phyloP scores from a whole-genome alignment of 2,329 filamentous ascomycete genomes.

The Ustilaginoidea virens region DNA sequence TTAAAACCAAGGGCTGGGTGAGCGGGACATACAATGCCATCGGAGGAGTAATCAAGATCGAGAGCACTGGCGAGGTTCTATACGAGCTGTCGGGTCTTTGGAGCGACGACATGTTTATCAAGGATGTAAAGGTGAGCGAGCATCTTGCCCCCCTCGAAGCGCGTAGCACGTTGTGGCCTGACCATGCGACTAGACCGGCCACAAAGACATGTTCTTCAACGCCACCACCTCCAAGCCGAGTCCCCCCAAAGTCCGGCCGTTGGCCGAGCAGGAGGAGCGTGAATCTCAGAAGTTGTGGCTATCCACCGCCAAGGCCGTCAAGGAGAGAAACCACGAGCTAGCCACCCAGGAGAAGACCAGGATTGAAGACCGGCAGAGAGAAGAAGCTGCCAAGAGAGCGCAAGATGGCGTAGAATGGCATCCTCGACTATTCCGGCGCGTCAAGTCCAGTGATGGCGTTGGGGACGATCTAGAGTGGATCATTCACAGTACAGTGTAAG shows the following conservation, averaged over 20 bases:
- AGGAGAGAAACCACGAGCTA: slow-evolving; percentile 68
- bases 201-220: slow-evolving; percentile 82
- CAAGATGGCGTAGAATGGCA: slow-evolving; percentile 77
- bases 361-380: slow-evolving; percentile 82
- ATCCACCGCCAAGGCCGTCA: slow-evolving; percentile 67
- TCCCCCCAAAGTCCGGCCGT: slow-evolving; percentile 54
- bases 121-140: slow-evolving; percentile 53
- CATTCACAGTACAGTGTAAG: slow-evolving; percentile 71
- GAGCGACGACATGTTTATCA: slow-evolving; percentile 91
- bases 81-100: slow-evolving; percentile 86
- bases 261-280: slow-evolving; percentile 75
- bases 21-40: slow-evolving; percentile 94
- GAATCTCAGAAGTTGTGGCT: slow-evolving; percentile 86
- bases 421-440: slow-evolving; percentile 67
- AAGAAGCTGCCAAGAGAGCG: slow-evolving; percentile 67
- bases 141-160: not conserved
- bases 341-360: slow-evolving; percentile 95
- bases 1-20: slow-evolving; percentile 98
- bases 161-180: no score
- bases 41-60: slow-evolving; percentile 78
- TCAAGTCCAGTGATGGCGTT: slow-evolving; percentile 62
- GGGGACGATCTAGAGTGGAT: slow-evolving; percentile 93
- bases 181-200: slow-evolving; percentile 56
- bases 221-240: slow-evolving; percentile 65
- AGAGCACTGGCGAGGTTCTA: slow-evolving; percentile 71